phyloP scores from a whole-genome alignment of 805 yeast genomes.

The Candida dendrica region DNA sequence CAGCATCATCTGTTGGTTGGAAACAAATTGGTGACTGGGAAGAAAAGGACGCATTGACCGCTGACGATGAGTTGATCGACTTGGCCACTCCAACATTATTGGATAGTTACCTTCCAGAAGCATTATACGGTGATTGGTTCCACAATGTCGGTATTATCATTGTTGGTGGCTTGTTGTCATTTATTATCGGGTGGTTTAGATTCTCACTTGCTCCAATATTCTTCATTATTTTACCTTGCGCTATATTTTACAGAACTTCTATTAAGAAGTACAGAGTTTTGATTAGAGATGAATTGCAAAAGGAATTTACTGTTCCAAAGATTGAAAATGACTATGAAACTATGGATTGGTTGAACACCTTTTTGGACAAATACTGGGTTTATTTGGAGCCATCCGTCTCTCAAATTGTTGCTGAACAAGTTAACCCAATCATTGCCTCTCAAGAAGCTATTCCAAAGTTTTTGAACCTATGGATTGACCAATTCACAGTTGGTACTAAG shows the following conservation, averaged over 20 bases:
- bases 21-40: slow-evolving; percentile 88
- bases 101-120: slow-evolving; percentile 70
- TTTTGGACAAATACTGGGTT: slow-evolving; percentile 88
- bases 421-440: slow-evolving; percentile 73
- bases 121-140: slow-evolving; percentile 91
- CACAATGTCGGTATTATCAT: slow-evolving; percentile 72
- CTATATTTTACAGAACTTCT: slow-evolving; percentile 75
- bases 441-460: slow-evolving; percentile 63
- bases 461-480: slow-evolving; percentile 78
- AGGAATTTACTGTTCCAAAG: slow-evolving; percentile 75
- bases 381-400: slow-evolving; percentile 85
- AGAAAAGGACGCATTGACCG: slow-evolving; percentile 52
- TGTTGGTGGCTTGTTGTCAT: slow-evolving; percentile 63
- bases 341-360: slow-evolving; percentile 91
- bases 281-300: slow-evolving; percentile 74
- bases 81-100: slow-evolving; percentile 64
- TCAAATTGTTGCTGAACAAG: slow-evolving; percentile 81
- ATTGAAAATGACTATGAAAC: slow-evolving; percentile 89
- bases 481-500: slow-evolving; percentile 89
- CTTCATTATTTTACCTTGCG: slow-evolving; percentile 53
- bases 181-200: slow-evolving; percentile 69
- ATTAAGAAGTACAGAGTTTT: slow-evolving; percentile 69
- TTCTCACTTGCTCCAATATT: slow-evolving; percentile 79
- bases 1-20: slow-evolving; percentile 84
- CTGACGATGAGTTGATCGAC: slow-evolving; percentile 68